These are phyloP conservation scores for Solanum stenotomum DNA, from an alignment of 257 asterid genomes.

Conservation along the genomic window DNA sequence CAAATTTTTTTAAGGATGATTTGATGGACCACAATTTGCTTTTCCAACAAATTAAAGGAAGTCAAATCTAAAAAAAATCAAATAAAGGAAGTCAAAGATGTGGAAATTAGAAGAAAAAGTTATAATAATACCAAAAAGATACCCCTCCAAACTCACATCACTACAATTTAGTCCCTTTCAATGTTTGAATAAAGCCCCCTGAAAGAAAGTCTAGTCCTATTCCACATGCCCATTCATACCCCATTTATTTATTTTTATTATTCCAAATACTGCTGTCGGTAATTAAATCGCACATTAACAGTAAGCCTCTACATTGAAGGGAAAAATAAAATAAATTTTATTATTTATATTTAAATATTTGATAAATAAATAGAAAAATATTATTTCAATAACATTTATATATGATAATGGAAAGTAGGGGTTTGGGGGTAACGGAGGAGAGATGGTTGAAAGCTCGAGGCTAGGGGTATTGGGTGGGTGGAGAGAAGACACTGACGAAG, in stretches of 20 bases:
- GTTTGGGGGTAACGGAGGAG: not conserved
- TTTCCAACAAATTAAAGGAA: not conserved
- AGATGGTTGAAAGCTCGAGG: not conserved
- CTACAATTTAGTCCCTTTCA: slow-evolving; percentile 1
- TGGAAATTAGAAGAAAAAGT: not conserved
- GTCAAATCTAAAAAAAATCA: not conserved
- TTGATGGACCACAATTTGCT: not conserved
- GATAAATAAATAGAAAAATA: not conserved
- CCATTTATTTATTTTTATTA: not conserved
- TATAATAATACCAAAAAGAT: not conserved
- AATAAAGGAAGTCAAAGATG: not conserved
- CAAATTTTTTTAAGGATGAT: not conserved
- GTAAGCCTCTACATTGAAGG: not conserved
- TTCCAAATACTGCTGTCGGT: not conserved
- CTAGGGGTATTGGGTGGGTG: not conserved
- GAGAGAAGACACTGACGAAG: not conserved
- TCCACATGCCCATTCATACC: not conserved
- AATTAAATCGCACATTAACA: not conserved
- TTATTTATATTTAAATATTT: too few species aligned
- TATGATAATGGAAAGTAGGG: not conserved
- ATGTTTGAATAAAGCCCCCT: not conserved
- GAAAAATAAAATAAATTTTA: not conserved
- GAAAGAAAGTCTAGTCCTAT: not conserved
- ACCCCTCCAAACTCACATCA: not conserved
- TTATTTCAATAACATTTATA: not conserved